A percentile compares a stretch with the other conserved stretches of the same genome.
Conservation (phyloP, 2,329 filamentous ascomycete species). For the Gaeumannomyces tritici region DNA sequence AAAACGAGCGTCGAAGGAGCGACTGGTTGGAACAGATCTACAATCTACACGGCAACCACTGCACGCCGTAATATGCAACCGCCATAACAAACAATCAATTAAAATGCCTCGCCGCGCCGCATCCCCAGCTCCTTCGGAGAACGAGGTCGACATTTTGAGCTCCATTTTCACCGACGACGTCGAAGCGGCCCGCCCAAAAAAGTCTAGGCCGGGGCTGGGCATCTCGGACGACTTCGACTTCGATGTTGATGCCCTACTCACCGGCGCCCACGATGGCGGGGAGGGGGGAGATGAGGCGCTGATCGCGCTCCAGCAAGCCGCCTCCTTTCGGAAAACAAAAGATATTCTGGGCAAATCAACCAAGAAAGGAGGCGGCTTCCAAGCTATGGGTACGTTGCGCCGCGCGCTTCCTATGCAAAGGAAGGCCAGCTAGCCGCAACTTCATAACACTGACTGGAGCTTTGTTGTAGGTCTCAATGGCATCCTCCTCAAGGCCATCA, state of each 20-base stretch:
- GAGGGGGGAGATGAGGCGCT: slow-evolving; percentile 64
- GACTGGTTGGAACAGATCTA: not conserved
- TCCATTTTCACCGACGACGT: slow-evolving; percentile 58
- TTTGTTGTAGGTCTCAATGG: slow-evolving; percentile 55
- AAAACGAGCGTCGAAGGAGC: not conserved
- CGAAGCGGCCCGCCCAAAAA: slow-evolving; percentile 28
- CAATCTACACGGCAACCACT: not conserved
- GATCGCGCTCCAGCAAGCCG: slow-evolving; percentile 79
- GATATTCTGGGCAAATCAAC: slow-evolving; percentile 77
- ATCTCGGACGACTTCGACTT: slow-evolving; percentile 34
- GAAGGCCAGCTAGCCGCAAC: not conserved
- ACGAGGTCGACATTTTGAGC: slow-evolving; percentile 81
- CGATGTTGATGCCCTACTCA: slow-evolving; percentile 52
- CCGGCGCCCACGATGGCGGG: slow-evolving; percentile 51
- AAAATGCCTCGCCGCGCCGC: slow-evolving; percentile 62
- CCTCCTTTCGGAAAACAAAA: slow-evolving; percentile 74
- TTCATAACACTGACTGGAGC: not conserved
- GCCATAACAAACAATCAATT: not conserved
- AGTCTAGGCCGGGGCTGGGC: slow-evolving; percentile 16
- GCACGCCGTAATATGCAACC: not conserved
- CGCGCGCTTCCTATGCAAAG: not conserved
- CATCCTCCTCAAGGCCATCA: slow-evolving; percentile 80
- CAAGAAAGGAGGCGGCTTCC: slow-evolving; percentile 95
- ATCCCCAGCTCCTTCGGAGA: slow-evolving; percentile 80
- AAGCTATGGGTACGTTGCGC: slow-evolving; percentile 64